Base-by-base conservation (phyloP, 805 yeast species). In the Cyberlindnera samutprakarnensis region DNA sequence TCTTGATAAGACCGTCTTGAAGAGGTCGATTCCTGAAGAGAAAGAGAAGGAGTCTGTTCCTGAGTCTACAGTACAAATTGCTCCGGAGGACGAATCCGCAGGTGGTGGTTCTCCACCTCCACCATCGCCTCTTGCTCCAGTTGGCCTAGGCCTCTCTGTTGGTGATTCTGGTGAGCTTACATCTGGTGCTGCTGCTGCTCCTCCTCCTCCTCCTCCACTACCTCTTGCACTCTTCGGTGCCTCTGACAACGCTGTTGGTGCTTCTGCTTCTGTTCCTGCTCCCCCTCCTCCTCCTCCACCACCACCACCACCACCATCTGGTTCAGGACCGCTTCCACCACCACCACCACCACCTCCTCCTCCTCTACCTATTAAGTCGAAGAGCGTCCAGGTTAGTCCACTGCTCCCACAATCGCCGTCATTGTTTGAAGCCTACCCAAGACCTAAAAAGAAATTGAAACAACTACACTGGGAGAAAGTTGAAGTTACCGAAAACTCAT, bases 381-480 rank as follows among this genome's bases (percentile, higher is more conserved):
- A 32, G 5, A 32, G 47, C 3, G 42, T 31, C 17, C 46, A 24
- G 6, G 24, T 33, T 6, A 44, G 44, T 15, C 47, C 47, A 21
- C 41, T 56, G 10, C 33, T 39, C 7, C 57, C 59, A 5, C 56
- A 58, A 14, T 56, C 59, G 2, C 51, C 53, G 11, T 39, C 43
- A 8, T 14, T 42, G 31, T 42, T 48, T 28, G 47, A 43, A 27
- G 38, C 32, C 10, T 42, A 41, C 27, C 75, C 76, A 21, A 59
- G 74, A 42, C 75, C 78, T 14, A 66, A 66, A 52, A 66, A 64
- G 39, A 77, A 74, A 53, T 57, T 82, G 59, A 82, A 80, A 49
- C 94, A 82, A 47, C 70, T 82, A 40, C 94, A 82, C 46, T 82
- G 92, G 94, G 92, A 82, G 41, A 80, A 75, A 47, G 59, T 82